Evolutionary conservation across 2,329 filamentous ascomycete genomes (phyloP).

Genomic region (Aureobasidium sp.): DNA sequence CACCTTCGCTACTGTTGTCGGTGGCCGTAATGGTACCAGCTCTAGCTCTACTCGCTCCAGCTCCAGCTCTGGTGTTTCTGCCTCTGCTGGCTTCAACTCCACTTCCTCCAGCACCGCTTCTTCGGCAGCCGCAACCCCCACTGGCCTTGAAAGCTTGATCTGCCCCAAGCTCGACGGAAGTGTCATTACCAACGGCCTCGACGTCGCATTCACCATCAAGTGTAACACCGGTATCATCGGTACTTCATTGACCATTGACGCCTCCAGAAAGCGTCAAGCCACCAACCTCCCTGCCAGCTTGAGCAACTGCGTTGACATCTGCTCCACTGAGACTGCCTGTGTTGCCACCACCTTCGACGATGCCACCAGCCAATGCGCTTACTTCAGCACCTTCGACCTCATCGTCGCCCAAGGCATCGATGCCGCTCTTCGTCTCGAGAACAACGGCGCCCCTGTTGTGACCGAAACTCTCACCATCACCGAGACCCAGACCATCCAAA

Average conservation of each 20-base stretch:
- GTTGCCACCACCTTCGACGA: conserved; percentile 7
- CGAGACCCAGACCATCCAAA: conserved; percentile 4
- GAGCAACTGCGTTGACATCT: conserved; percentile 7
- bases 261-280: conserved; percentile 6
- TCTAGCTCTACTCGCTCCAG: background rate
- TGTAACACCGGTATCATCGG: background rate
- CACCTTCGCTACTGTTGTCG: conserved; percentile 7
- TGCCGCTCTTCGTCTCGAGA: background rate
- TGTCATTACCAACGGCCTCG: background rate
- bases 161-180: conserved; percentile 1
- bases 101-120: background rate
- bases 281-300: background rate
- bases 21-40: background rate
- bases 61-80: background rate
- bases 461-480: background rate
- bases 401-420: background rate
- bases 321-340: background rate
- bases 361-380: background rate
- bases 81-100: background rate
- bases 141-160: background rate
- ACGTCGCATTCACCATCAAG: background rate
- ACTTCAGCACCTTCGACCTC: conserved; percentile 1
- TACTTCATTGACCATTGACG: background rate
- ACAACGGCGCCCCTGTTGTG: background rate
- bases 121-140: background rate